Conservation (phyloP, 1,284 basidiomycete genomes). For the Leccinum fuscescens region DNA sequence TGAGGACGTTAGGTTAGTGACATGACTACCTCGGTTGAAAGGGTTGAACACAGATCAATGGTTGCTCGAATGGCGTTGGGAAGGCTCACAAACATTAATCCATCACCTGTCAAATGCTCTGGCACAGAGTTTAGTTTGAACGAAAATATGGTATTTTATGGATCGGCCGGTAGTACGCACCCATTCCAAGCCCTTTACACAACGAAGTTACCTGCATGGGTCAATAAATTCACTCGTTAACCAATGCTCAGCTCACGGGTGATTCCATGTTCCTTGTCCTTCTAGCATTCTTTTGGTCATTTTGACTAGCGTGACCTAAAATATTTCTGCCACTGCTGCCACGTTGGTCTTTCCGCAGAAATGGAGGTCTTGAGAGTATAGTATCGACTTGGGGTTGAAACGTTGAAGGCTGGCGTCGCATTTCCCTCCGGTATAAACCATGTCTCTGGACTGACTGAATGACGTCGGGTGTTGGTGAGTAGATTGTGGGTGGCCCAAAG, state of each 20-base stretch:
- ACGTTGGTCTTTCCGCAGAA: conserved; percentile 25
- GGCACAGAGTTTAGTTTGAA: conserved; percentile 16
- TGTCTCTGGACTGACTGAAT: not conserved
- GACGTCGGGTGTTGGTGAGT: conserved; percentile 22
- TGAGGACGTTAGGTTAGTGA: not conserved
- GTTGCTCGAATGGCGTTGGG: conserved; percentile 23
- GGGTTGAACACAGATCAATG: not conserved
- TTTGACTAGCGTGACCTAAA: conserved; percentile 7
- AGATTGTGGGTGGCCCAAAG: not conserved
- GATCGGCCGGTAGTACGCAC: conserved; percentile 9
- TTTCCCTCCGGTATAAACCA: conserved; percentile 21
- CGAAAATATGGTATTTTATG: conserved; percentile 19
- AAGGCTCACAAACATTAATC: not conserved
- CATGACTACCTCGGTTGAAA: not conserved
- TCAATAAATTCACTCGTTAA: conserved; percentile 25
- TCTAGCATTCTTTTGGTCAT: not conserved
- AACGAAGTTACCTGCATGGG: conserved; percentile 4
- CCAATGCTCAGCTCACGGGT: conserved; percentile 18
- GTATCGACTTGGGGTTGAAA: conserved; percentile 10
- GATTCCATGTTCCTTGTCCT: conserved; percentile 9
- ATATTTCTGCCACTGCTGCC: conserved; percentile 21
- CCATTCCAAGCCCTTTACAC: conserved; percentile 12
- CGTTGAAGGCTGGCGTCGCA: conserved; percentile 28
- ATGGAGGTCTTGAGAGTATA: conserved; percentile 13
- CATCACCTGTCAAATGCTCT: not conserved